Conservation (phyloP, 2,329 filamentous ascomycete species). For the Ceratocystis cubensis region DNA sequence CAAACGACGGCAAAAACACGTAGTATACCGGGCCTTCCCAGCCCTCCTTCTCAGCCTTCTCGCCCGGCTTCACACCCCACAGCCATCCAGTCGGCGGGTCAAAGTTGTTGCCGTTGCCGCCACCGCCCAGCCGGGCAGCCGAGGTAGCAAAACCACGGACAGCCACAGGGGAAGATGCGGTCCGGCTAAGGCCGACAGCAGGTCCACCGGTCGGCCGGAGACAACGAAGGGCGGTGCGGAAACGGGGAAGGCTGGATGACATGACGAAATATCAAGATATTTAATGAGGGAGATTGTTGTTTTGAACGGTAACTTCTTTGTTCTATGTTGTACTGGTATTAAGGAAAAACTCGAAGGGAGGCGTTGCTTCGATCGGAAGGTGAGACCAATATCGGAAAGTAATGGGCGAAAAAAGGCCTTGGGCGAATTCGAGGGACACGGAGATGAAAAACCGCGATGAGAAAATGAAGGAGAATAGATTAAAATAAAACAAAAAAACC, state of each 20-base stretch:
- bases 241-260: conserved; percentile 11
- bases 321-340: too few relatives aligned
- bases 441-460: neutral
- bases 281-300: neutral
- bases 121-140: conserved; percentile 29
- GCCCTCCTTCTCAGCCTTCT: conserved; percentile 91
- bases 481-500: neutral
- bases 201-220: neutral
- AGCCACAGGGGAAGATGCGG: conserved; percentile 8
- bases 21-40: conserved; percentile 85
- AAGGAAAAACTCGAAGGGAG: too few relatives aligned
- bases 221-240: neutral
- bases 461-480: neutral
- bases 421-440: neutral
- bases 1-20: conserved; percentile 68
- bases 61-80: conserved; percentile 83
- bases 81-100: conserved; percentile 87
- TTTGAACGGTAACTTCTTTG: neutral
- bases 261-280: neutral
- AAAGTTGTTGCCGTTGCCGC: conserved; percentile 58
- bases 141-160: conserved; percentile 19
- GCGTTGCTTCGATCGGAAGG: too few relatives aligned
- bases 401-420: too few relatives aligned
- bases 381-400: too few relatives aligned
- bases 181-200: neutral